Percentiles rank a stretch among this genome's conserved stretches.
Evolutionary conservation across 495 filamentous ascomycete species (phyloP).

Genomic region (Collariella sp.): DNA sequence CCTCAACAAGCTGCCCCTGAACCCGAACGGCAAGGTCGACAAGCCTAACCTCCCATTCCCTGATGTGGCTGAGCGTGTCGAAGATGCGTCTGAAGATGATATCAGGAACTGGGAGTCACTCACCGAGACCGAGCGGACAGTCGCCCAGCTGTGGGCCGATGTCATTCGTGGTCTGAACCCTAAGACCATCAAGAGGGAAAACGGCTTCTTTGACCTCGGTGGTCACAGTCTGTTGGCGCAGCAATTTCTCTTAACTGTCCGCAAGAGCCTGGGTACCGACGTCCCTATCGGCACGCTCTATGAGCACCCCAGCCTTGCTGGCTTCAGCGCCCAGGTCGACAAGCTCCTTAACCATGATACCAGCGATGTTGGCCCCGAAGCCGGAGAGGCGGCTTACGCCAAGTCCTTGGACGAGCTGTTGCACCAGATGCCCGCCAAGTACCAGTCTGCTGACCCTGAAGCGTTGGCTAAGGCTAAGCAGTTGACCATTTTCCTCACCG

Average conservation of each 20-base stretch:
- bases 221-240: conserved; percentile 85
- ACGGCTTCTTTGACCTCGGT: conserved; percentile 79
- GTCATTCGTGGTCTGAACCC: conserved; percentile 48
- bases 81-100: conserved; percentile 54
- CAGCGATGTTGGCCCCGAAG: conserved; percentile 34
- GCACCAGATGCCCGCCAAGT: conserved; percentile 28
- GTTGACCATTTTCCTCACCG: conserved; percentile 72
- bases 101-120: conserved; percentile 59
- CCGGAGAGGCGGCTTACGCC: conserved; percentile 62
- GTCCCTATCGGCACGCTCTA: conserved; percentile 73
- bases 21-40: conserved; percentile 94
- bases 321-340: conserved; percentile 70
- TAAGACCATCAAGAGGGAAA: conserved; percentile 54
- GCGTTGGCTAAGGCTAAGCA: conserved; percentile 25
- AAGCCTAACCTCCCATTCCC: conserved; percentile 88
- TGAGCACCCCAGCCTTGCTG: conserved; percentile 61
- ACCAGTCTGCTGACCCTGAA: conserved; percentile 29
- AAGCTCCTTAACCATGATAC: conserved; percentile 34
- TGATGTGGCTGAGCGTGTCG: conserved; percentile 48
- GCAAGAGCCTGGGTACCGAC: conserved; percentile 55
- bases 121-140: conserved; percentile 33
- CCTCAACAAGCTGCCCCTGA: conserved; percentile 72
- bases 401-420: conserved; percentile 44
- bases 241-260: conserved; percentile 62
- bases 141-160: conserved; percentile 33